Conservation (phyloP, 345 rosid species). For the Firmiana major region DNA sequence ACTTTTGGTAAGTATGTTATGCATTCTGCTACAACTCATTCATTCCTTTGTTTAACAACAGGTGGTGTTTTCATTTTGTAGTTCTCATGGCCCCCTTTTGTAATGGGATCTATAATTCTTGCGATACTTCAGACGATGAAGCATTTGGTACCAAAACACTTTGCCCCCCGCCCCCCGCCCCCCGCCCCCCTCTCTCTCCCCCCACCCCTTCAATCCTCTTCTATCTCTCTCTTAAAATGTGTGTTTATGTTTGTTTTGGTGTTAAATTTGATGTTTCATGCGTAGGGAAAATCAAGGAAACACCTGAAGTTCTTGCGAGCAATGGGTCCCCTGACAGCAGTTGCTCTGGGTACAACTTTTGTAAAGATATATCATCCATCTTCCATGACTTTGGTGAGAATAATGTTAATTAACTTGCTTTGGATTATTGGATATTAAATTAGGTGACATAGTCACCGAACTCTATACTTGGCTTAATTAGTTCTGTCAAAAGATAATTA, state of each 20-base stretch:
- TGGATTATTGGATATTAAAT: background rate
- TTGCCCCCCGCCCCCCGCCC: no score
- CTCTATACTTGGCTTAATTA: background rate
- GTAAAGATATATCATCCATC: slow-evolving; percentile 78
- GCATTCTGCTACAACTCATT: slow-evolving; percentile 34
- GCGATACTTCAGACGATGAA: slow-evolving; percentile 80
- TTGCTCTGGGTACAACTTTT: slow-evolving; percentile 73
- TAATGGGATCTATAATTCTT: slow-evolving; percentile 89
- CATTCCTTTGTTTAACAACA: slow-evolving; percentile 45
- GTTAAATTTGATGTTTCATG: slow-evolving; percentile 22
- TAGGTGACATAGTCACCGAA: background rate
- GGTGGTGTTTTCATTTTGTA: slow-evolving; percentile 65
- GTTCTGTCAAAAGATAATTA: background rate
- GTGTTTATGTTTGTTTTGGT: background rate
- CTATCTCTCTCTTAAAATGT: background rate
- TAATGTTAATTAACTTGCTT: background rate
- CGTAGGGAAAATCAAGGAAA: slow-evolving; percentile 87
- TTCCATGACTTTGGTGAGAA: slow-evolving; percentile 79
- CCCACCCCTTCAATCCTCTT: background rate
- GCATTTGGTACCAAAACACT: slow-evolving; percentile 58
- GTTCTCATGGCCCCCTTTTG: slow-evolving; percentile 99
- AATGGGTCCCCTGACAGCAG: slow-evolving; percentile 89
- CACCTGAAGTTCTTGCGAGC: slow-evolving; percentile 73
- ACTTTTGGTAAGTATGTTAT: slow-evolving; percentile 4
- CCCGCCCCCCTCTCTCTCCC: background rate